Base-by-base conservation (phyloP, 306 rosid genomes). In the Malus domestica region DNA sequence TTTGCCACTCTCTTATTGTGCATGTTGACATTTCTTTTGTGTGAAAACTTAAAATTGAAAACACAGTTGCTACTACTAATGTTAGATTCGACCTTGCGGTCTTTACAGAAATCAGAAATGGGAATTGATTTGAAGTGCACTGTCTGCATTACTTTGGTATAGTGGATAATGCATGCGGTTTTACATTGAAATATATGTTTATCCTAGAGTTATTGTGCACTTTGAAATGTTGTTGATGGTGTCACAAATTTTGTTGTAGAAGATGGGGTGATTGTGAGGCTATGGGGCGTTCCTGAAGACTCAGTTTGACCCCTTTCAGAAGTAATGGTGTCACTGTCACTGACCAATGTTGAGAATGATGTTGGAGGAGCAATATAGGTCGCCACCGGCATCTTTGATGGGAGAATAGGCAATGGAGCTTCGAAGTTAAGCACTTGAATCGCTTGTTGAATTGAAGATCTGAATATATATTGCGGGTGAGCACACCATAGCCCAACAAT, bases 391-490 rank as follows among this genome's bases (percentile, higher is more conserved):
- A 65, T 33, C 2, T 18, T 10, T 12, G 42, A 71, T 55, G 73
- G 77, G 15, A 76, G 74, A 44, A 4, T 22, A 0, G 80, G 80
- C 35, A 57, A 23, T n/a, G 70, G 64, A 63, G 65, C 78, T 45
- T 80, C 69, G 0, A 49, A 49, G 61, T 29, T 70, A 16, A 70
- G 42, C 9, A 29, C 60, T 27, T 49, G 73, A 4, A 70, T 70
- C 2, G 18, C 23, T 46, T 46, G 62, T 10, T 29, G 18, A 3
- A 51, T 10, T 8, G 61, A 18, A 51, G 74, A 62, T 6, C 74
- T 70, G 27, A 51, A 4, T 18, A 27, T 70, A 6, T 49, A 70
- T 19, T 70, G 62, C 4, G 30, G 63, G n/a, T 70, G 74, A 70
- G 62, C 63, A 29, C 74, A 70, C 63, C 74, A 70, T 42, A 51